Evolutionary conservation across 257 asterid species (phyloP), one percentile per base, ranked within the genome.

Genomic region (Paulownia fortunei): DNA sequence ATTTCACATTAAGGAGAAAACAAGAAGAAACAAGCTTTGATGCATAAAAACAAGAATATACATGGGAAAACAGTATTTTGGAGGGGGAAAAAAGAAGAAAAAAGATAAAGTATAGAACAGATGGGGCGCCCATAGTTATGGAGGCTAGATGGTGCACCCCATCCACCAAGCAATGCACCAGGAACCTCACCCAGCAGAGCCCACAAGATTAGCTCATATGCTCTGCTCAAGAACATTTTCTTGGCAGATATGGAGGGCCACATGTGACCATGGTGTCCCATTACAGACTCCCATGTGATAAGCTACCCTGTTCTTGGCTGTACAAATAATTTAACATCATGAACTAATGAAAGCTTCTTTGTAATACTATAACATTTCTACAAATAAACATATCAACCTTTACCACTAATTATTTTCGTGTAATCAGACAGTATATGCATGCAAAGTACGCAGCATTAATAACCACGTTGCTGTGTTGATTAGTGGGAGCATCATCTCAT

Each of bases 391-490:
- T 21, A 2, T 61, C 10, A 15, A 15, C 24, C 21, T 61, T 30
- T 61, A 2, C 44, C 8, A 61, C 15, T 1, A 30, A 30, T 61
- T 61, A 58, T 8, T 0, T 55, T 55, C 7, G 0, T n/a, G 30
- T 73, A 54, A 54, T 30, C 68, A 44, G 77, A 72, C 79, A 44
- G 63, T 34, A 64, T 3, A 21, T 72, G 24, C 32, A 63, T 66
- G 77, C 67, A 41, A 66, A 69, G 66, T 46, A 56, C 24, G n/a
- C 30, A 24, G 56, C 86, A 82, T 78, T 82, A 74, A 82, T 74
- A 68, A 42, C 76, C 86, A 82, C 68, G 83, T 78, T 79, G 78
- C 10, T 2, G 5, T 73, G 83, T 82, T 77, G 36, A 69, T 78
- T 78, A 39, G 73, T 54, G 59, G 73, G 67, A 54, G 46, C 71